Conservation (phyloP, 768 basidiomycete species). For the Collybia sordida region DNA sequence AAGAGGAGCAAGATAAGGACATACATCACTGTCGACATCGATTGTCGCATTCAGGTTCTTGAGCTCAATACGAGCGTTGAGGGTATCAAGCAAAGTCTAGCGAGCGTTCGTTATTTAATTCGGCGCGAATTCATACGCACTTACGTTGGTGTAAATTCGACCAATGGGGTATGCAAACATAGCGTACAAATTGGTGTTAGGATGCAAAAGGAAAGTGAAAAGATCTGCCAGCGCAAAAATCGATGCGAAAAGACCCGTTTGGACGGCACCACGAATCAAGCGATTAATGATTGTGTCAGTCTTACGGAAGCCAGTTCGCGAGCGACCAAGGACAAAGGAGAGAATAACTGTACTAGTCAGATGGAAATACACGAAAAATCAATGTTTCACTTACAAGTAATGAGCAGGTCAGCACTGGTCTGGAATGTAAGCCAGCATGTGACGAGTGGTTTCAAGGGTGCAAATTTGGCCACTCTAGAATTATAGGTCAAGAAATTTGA, state of each 20-base stretch:
- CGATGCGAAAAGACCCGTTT: constrained; percentile 53
- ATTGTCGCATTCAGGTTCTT: constrained; percentile 23
- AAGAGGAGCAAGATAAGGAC: background rate
- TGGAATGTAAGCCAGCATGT: constrained; percentile 49
- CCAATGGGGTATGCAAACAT: constrained; percentile 25
- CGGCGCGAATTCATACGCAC: constrained; percentile 4
- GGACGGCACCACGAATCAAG: constrained; percentile 53
- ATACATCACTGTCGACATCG: constrained; percentile 28
- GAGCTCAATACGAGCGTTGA: constrained; percentile 36
- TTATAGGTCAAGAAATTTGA: background rate
- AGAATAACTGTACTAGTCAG: constrained; percentile 17
- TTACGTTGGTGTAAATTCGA: constrained; percentile 43
- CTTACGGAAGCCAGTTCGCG: constrained; percentile 49
- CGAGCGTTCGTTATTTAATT: background rate
- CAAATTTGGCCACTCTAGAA: constrained; percentile 40
- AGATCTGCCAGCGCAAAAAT: constrained; percentile 52
- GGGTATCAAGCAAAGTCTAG: constrained; percentile 44
- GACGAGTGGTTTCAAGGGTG: constrained; percentile 38
- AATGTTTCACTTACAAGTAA: constrained; percentile 37
- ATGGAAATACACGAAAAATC: background rate
- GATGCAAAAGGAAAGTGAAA: constrained; percentile 35
- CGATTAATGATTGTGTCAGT: constrained; percentile 54
- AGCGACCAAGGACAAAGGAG: constrained; percentile 34
- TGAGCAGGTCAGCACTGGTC: constrained; percentile 40
- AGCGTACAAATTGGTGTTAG: constrained; percentile 27